Evolutionary conservation across 1,284 basidiomycete genomes (phyloP).

Genomic region (Ceratobasidium sp.): DNA sequence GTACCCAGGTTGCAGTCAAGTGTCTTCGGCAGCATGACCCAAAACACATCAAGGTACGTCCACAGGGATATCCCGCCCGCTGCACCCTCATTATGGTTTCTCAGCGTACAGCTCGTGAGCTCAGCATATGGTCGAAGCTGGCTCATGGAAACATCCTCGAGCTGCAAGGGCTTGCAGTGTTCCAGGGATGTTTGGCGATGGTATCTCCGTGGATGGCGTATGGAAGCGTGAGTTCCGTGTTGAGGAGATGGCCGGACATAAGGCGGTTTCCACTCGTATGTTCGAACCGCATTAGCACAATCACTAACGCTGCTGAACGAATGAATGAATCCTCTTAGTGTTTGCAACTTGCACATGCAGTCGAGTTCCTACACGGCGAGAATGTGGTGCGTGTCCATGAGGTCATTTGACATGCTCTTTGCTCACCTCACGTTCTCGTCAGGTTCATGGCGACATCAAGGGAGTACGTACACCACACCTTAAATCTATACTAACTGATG

Average conservation of each 20-base stretch:
- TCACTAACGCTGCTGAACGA: background rate
- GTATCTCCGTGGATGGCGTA: slow-evolving; percentile 12
- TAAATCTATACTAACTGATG: background rate
- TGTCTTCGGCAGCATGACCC: too few relatives aligned
- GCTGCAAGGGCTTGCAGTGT: too few relatives aligned
- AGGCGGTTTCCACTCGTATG: background rate
- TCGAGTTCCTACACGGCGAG: background rate
- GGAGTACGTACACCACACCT: background rate
- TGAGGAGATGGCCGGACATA: background rate
- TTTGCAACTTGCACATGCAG: background rate
- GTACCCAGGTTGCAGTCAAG: too few relatives aligned
- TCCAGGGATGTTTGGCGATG: too few relatives aligned
- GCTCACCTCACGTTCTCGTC: background rate
- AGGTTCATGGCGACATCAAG: background rate
- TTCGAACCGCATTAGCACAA: background rate
- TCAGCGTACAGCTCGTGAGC: too few relatives aligned
- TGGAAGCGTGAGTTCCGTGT: background rate
- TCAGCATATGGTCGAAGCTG: too few relatives aligned
- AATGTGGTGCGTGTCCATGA: background rate
- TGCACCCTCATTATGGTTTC: too few relatives aligned
- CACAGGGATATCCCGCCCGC: too few relatives aligned
- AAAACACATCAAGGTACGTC: too few relatives aligned
- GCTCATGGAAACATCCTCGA: too few relatives aligned
- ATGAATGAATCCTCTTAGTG: background rate
- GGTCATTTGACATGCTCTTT: too few relatives aligned